Conservation (phyloP, 164 flowering plant species). For the Vitis labrusca region DNA sequence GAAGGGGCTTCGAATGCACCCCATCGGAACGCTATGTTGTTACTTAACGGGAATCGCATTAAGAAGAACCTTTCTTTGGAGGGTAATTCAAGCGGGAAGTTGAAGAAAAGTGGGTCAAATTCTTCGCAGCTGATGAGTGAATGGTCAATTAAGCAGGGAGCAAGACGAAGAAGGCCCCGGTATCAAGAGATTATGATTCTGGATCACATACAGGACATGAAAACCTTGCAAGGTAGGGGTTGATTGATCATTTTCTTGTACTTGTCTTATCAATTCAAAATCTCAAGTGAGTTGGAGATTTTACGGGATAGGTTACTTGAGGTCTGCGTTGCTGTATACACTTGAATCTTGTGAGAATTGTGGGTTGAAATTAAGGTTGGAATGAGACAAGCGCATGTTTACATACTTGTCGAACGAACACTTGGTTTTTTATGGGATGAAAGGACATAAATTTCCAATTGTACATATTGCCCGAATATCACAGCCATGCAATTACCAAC, state of each 20-base stretch:
- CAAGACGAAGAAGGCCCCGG: conserved; percentile 35
- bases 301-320: neutral
- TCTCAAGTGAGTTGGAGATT: neutral
- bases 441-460: too few species aligned
- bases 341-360: conserved; percentile 1
- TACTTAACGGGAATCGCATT: conserved; percentile 57
- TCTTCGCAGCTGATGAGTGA: conserved; percentile 40
- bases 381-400: neutral
- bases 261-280: neutral
- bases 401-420: too few species aligned
- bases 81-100: conserved; percentile 58
- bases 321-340: conserved; percentile 9
- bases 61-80: conserved; percentile 62
- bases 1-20: conserved; percentile 76
- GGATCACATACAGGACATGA: neutral
- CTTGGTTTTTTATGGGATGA: too few species aligned
- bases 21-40: conserved; percentile 47
- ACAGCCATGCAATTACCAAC: too few species aligned
- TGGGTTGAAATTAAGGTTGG: conserved; percentile 8
- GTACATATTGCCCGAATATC: too few species aligned
- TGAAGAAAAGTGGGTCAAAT: conserved; percentile 44
- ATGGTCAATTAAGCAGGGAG: conserved; percentile 40
- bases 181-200: conserved; percentile 28
- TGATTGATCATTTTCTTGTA: conserved; percentile 1
- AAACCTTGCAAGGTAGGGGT: neutral